Conservation (phyloP, 2,329 filamentous ascomycete species). For the Hymenoscyphus infarciens region DNA sequence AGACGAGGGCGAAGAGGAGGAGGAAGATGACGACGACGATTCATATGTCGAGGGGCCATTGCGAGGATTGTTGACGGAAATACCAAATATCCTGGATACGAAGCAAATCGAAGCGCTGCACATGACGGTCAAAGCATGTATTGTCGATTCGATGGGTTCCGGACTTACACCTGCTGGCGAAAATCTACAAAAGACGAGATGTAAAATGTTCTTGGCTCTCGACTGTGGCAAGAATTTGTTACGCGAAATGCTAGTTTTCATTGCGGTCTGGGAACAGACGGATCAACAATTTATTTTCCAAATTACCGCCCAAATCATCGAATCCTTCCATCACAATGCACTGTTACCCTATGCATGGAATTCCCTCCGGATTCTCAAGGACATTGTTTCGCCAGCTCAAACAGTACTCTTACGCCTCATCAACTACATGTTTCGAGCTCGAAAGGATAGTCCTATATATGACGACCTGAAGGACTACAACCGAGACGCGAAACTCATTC, state of each 20-base stretch:
- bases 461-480: constrained; percentile 51
- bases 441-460: constrained; percentile 41
- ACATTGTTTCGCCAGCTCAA: constrained; percentile 93
- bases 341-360: constrained; percentile 91
- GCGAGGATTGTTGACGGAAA: constrained; percentile 84
- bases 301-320: constrained; percentile 92
- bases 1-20: constrained; percentile 60
- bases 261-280: constrained; percentile 93
- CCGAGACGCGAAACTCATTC: constrained; percentile 62
- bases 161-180: constrained; percentile 64
- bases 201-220: constrained; percentile 82
- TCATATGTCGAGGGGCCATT: constrained; percentile 76
- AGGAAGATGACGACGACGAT: constrained; percentile 70
- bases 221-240: constrained; percentile 88
- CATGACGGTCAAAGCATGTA: constrained; percentile 96
- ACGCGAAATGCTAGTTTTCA: constrained; percentile 89
- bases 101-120: constrained; percentile 94
- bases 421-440: constrained; percentile 78
- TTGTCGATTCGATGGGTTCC: constrained; percentile 76
- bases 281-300: constrained; percentile 95
- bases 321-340: constrained; percentile 84
- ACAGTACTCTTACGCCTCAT: constrained; percentile 88
- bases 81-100: constrained; percentile 89
- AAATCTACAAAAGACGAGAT: constrained; percentile 86
- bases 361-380: constrained; percentile 85